phyloP scores from a whole-genome alignment of 768 basidiomycete genomes.

The Russula foetens region DNA sequence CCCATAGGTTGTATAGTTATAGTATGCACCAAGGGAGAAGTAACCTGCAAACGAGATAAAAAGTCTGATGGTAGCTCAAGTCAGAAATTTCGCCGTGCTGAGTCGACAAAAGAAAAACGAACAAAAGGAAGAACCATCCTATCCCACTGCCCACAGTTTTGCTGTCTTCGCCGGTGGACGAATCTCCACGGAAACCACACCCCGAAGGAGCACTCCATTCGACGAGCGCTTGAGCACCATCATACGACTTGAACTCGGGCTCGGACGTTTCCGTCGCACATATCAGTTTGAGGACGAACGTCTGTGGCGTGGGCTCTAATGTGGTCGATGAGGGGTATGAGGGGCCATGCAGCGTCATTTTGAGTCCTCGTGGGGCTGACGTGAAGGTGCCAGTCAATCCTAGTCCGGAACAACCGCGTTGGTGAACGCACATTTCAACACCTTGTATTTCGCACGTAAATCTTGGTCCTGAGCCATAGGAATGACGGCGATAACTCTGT shows the following conservation, averaged over 20 bases:
- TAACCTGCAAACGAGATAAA: slow-evolving; percentile 61
- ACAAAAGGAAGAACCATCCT: slow-evolving; percentile 88
- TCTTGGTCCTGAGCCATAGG: slow-evolving; percentile 46
- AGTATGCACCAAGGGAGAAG: slow-evolving; percentile 73
- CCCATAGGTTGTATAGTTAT: slow-evolving; percentile 84
- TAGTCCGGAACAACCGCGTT: slow-evolving; percentile 1
- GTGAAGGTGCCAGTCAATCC: neutral
- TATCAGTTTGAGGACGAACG: slow-evolving; percentile 50
- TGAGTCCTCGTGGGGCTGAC: slow-evolving; percentile 46
- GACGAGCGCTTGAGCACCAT: slow-evolving; percentile 43
- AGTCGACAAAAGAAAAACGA: slow-evolving; percentile 25
- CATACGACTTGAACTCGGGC: slow-evolving; percentile 53
- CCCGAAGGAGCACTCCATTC: slow-evolving; percentile 58
- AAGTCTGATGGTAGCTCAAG: slow-evolving; percentile 32
- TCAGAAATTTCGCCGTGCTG: neutral
- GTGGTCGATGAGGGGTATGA: slow-evolving; percentile 49
- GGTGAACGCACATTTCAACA: slow-evolving; percentile 33
- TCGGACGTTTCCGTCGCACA: slow-evolving; percentile 38
- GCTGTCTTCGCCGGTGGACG: slow-evolving; percentile 22
- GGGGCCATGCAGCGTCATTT: slow-evolving; percentile 48
- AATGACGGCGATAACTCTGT: slow-evolving; percentile 66
- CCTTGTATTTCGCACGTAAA: slow-evolving; percentile 24
- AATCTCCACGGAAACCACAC: slow-evolving; percentile 36
- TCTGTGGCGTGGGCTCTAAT: slow-evolving; percentile 42
- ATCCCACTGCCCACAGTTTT: slow-evolving; percentile 56